Evolutionary conservation across 1,284 basidiomycete genomes (phyloP), one percentile per base, ranked within the genome.

Genomic region (Apiotrichum montevideense): DNA sequence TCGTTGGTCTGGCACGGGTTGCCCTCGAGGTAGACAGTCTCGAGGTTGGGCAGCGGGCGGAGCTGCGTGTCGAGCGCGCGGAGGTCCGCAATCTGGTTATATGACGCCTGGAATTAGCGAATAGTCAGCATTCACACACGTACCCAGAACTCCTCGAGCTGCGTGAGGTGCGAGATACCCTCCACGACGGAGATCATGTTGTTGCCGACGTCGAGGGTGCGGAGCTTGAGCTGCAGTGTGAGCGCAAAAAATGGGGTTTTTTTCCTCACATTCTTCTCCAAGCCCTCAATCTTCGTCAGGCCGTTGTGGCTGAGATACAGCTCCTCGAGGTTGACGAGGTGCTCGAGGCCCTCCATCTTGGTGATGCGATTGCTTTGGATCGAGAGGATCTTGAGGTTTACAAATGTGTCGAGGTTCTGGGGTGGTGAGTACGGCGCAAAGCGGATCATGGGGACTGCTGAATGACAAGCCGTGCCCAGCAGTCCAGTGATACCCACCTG

Each of bases 241-340:
- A 61, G 59, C 29, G 29, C 29, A 3, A 35, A 34, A 34, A 46
- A 32, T 11, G 9, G 33, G 14, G 32, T 21, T 37, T 9, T 42
- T 11, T 42, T n/a, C n/a, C 85, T 64, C 62, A 89, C 90, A 67
- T 92, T 93, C 46, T 85, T 79, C 55, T 90, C 87, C 13, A 98
- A 78, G 0, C 92, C 93, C 72, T 95, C 89, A n/a, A 98, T 74
- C 63, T 81, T 81, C 62, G 84, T 81, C 15, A 98, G 76, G 0
- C 95, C 96, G 64, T 98, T 98, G 71, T 98, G 94, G 51, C 89
- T 91, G 46, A 98, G 80, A 75, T 98, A 98, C 4, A 98, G 77
- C 75, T 98, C 90, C 68, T 96, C 90, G 14, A 98, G 81, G 55
- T 81, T 83, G 51, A 80, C 80, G 5, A 94, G 77, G 8, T 77